Base-by-base conservation (phyloP, 2,329 filamentous ascomycete genomes). In the Xylaria sp. region DNA sequence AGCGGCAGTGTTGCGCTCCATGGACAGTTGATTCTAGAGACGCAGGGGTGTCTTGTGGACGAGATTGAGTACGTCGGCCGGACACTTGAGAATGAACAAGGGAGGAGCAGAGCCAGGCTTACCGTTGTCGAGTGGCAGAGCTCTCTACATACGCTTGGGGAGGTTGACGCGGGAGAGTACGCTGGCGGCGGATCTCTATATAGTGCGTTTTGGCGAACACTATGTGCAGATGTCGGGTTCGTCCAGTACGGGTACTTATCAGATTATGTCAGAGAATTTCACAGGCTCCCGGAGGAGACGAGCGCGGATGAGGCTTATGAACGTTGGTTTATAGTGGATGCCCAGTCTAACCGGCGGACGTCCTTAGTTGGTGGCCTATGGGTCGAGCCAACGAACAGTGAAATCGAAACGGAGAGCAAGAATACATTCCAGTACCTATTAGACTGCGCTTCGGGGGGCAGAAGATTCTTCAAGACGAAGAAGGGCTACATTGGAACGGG, bases 371-470 rank as follows among this genome's bases (percentile, higher is more conserved):
- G 60, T 9, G 69, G 59, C 14, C 14, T 68, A 51, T 71, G 65
- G 69, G 55, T 70, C 24, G 71, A 72, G 56, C 65, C 60, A 5
- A 59, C 56, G 8, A 51, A 45, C 12, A 21, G 65, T 42, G 51
- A 58, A 9, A n/a, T 69, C 9, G 64, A 70, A 27, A 62, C 59
- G 7, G 17, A 55, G 47, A 65, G 60, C 24, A 70, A 69, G 11
- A 72, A 73, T 34, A 61, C 65, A 14, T 72, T 73, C 36, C 69
- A 73, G 45, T 68, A 73, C 39, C 55, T 71, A 6, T 14, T 73
- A 14, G 66, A 70, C 32, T 73, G 71, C n/a, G 68, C 71, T 39
- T 69, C 71, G 9, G 69, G 71, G 4, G 64, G 64, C 2, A 65
- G 71, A n/a, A 56, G 69, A 11, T 70, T 73, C 61, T 73, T 73